phyloP scores from a whole-genome alignment of 1,284 basidiomycete species.

The Ustilago cynodontis region DNA sequence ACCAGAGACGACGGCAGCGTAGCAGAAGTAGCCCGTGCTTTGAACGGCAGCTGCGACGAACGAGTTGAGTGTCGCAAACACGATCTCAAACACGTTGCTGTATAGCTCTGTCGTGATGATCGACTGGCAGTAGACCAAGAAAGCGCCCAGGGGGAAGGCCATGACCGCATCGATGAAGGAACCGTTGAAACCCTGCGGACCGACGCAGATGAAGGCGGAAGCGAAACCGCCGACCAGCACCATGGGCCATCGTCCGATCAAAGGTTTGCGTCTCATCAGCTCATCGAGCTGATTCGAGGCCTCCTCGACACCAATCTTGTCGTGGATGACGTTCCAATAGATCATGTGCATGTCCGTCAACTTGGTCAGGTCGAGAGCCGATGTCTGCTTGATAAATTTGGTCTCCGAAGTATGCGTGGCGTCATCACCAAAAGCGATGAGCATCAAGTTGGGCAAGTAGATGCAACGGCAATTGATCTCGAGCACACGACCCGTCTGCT shows the following conservation, averaged over 20 bases:
- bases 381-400: slow-evolving; percentile 73
- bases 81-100: slow-evolving; percentile 88
- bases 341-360: slow-evolving; percentile 79
- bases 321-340: slow-evolving; percentile 91
- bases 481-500: slow-evolving; percentile 84
- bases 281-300: slow-evolving; percentile 80
- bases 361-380: slow-evolving; percentile 64
- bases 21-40: slow-evolving; percentile 77
- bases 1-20: slow-evolving; percentile 84
- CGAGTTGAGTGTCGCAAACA: slow-evolving; percentile 81
- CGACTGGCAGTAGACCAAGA: slow-evolving; percentile 73
- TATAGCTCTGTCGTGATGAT: slow-evolving; percentile 77
- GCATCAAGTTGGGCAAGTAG: slow-evolving; percentile 85
- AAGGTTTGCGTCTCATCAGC: slow-evolving; percentile 77
- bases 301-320: slow-evolving; percentile 83
- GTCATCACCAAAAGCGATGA: slow-evolving; percentile 76
- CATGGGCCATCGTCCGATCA: slow-evolving; percentile 72
- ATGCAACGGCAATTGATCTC: slow-evolving; percentile 86
- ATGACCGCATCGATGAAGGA: slow-evolving; percentile 84
- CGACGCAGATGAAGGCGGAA: slow-evolving; percentile 78
- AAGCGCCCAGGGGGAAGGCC: slow-evolving; percentile 82
- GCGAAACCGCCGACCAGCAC: slow-evolving; percentile 85
- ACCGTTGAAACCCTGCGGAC: slow-evolving; percentile 74
- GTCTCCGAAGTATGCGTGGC: slow-evolving; percentile 86
- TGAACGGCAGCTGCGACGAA: slow-evolving; percentile 76